Base-by-base conservation (phyloP, 2,329 filamentous ascomycete species). In the Verticillium nonalfalfae region DNA sequence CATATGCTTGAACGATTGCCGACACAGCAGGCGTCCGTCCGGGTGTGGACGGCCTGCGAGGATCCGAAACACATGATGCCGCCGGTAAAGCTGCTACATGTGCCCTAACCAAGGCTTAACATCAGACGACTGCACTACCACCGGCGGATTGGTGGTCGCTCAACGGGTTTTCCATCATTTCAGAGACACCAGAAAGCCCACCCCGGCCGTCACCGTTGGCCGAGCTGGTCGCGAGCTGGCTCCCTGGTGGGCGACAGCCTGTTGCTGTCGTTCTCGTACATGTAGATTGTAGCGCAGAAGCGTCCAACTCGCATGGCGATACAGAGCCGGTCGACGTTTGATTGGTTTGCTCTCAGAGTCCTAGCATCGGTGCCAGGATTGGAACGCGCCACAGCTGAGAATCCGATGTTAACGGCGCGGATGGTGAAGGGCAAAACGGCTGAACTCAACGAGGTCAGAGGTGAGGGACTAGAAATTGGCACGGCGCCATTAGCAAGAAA, bases 301-400 rank as follows among this genome's bases (percentile, higher is more conserved):
- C 55, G n/a, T 57, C 55, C 26, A 26, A 26, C 26, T 57, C 38
- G 21, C 35, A 57, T 34, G 21, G 26, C 34, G 15, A 38, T 26
- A 36, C 56, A 38, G 56, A 59, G 13, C n/a, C 33, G 7, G 34
- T 36, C 35, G 55, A 18, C 11, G 26, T 40, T 56, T 73, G 69
- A 75, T 75, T 74, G 73, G 71, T 58, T 62, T 56, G 21, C 33
- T 57, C 59, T 57, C 56, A 59, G 38, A 58, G 70, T 68, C 67
- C 67, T 68, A 66, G 66, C 65, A 63, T 64, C 64, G 66, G 62
- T 64, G 66, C 68, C 66, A 68, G 26, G 65, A 64, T 62, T 64
- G 66, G 65, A 67, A 69, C 65, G 68, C 73, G 73, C 74, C 73
- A 74, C 73, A 72, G 74, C 73, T 76, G 73, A 75, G 26, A 71